A percentile compares a stretch with the other conserved stretches of the same genome.
Evolutionary conservation across 306 rosid genomes (phyloP).

Genomic region (Myrica gale): DNA sequence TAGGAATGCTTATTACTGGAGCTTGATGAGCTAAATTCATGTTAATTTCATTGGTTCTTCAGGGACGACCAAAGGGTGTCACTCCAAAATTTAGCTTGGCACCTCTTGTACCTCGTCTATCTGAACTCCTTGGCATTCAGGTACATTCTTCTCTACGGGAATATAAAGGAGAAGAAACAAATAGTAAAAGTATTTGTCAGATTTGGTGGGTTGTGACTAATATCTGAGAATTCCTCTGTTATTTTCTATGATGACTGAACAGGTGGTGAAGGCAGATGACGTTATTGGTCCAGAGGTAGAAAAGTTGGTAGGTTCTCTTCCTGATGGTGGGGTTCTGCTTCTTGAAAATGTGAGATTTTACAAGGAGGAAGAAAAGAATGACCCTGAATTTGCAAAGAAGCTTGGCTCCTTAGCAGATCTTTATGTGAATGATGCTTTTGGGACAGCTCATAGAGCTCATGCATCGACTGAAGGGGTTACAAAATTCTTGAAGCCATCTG

Average conservation of each 20-base stretch:
- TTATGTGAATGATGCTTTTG: constrained; percentile 94
- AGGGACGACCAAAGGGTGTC: constrained; percentile 99
- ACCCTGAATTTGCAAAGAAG: constrained; percentile 91
- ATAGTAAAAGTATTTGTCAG: not conserved
- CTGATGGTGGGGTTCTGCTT: constrained; percentile 87
- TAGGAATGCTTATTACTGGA: not conserved
- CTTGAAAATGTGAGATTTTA: constrained; percentile 97
- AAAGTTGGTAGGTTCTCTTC: constrained; percentile 77
- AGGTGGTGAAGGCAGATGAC: constrained; percentile 95
- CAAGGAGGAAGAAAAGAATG: constrained; percentile 98
- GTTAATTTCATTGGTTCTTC: constrained; percentile 37
- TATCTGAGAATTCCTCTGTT: constrained; percentile 10
- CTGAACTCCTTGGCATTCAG: constrained; percentile 91
- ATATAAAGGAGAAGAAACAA: not conserved
- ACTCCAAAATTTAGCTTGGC: constrained; percentile 94
- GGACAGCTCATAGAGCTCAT: constrained; percentile 99
- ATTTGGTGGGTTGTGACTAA: constrained; percentile 20
- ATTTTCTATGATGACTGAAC: constrained; percentile 29
- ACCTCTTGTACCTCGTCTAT: constrained; percentile 92
- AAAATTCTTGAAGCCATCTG: constrained; percentile 93
- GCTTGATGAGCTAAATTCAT: constrained; percentile 30
- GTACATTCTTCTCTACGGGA: constrained; percentile 30
- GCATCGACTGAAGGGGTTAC: constrained; percentile 99
- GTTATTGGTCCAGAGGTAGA: constrained; percentile 92
- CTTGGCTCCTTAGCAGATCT: constrained; percentile 91